A percentile compares a stretch with the other conserved stretches of the same genome.
phyloP scores from a whole-genome alignment of 148 eudicot species.

The Polygonum aviculare region DNA sequence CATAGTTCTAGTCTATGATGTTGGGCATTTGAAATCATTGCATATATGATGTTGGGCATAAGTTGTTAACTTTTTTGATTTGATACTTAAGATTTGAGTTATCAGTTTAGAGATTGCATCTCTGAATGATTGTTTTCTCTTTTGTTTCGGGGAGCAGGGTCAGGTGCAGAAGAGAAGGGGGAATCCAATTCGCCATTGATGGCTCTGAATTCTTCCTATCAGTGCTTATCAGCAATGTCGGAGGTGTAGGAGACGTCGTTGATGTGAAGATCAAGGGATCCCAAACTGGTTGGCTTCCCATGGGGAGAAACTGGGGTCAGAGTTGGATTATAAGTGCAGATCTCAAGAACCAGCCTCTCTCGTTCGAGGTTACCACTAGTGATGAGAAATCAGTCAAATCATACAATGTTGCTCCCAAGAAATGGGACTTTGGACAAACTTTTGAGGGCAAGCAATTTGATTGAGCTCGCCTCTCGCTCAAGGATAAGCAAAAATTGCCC shows the following conservation, averaged over 20 bases:
- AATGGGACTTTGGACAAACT: conserved; percentile 71
- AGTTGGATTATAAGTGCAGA: conserved; percentile 87
- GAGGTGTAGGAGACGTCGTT: conserved; percentile 67
- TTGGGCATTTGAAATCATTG: too few species aligned
- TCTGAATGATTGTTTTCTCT: background rate
- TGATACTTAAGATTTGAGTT: background rate
- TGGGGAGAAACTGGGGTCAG: conserved; percentile 86
- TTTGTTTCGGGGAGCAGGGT: conserved; percentile 38
- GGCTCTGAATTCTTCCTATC: conserved; percentile 67
- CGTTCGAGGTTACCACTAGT: conserved; percentile 73
- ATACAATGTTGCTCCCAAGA: conserved; percentile 68
- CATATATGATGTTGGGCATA: too few species aligned
- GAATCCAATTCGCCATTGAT: conserved; percentile 59
- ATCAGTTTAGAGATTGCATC: background rate
- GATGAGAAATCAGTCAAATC: conserved; percentile 62
- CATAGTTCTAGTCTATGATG: too few species aligned
- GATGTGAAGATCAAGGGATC: conserved; percentile 77
- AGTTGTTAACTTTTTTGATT: background rate
- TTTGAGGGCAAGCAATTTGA: conserved; percentile 86
- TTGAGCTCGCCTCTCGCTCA: background rate
- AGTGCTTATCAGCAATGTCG: conserved; percentile 77
- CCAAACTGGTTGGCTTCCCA: conserved; percentile 81
- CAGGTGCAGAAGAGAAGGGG: conserved; percentile 85
- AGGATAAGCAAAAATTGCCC: background rate
- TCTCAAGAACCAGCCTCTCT: conserved; percentile 68